Evolutionary conservation across 441 rosid genomes (phyloP).

Genomic region (Isatis lusitanica): DNA sequence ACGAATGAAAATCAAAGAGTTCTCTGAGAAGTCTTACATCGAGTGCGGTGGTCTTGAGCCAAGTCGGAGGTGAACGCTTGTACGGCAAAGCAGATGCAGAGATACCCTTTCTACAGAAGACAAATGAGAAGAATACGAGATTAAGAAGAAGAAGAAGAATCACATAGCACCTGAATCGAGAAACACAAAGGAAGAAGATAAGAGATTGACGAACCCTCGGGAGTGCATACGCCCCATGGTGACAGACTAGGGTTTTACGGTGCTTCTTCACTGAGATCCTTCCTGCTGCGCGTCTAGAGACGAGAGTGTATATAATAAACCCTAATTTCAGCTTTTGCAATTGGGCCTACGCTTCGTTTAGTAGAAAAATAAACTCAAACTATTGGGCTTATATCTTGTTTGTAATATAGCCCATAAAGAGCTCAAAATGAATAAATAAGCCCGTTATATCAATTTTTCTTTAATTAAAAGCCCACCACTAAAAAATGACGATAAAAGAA

Average conservation of each 20-base stretch:
- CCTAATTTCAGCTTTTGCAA: conserved; percentile 21
- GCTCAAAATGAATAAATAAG: not conserved
- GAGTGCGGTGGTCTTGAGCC: conserved; percentile 41
- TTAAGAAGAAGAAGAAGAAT: not conserved
- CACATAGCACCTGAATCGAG: not conserved
- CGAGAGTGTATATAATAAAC: conserved; percentile 24
- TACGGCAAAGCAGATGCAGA: conserved; percentile 85
- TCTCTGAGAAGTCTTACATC: conserved; percentile 23
- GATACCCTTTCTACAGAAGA: conserved; percentile 64
- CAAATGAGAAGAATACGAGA: not conserved
- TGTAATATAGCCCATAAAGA: not conserved
- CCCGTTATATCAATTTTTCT: too few relatives aligned
- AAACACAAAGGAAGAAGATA: not conserved
- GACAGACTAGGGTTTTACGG: conserved; percentile 14
- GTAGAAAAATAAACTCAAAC: not conserved
- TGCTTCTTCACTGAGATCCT: conserved; percentile 8
- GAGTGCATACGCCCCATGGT: conserved; percentile 89
- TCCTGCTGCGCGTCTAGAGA: not conserved
- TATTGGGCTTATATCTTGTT: not conserved
- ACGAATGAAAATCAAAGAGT: not conserved
- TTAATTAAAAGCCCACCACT: not conserved
- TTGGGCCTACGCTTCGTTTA: not conserved
- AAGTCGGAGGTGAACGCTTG: conserved; percentile 52
- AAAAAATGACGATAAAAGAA: too few relatives aligned
- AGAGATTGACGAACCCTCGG: conserved; percentile 49